A percentile compares a stretch with the other conserved stretches of the same genome.
Conservation (phyloP, 768 basidiomycete species). For the button mushroom (Agaricus bisporus) region DNA sequence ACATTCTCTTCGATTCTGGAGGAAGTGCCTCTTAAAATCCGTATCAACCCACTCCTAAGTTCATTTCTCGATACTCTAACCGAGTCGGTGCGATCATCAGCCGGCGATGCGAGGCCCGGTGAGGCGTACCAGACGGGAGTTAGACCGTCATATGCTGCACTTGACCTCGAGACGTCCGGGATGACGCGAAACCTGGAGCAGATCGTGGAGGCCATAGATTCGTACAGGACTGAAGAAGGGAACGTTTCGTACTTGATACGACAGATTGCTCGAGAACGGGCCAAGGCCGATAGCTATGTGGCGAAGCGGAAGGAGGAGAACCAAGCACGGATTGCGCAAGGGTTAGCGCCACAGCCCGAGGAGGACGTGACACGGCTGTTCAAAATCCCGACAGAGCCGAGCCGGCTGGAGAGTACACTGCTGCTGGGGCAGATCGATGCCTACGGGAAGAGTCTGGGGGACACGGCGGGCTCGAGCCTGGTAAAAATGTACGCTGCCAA, state of each 20-base stretch:
- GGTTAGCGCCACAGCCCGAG: conserved; percentile 80
- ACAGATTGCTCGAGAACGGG: conserved; percentile 83
- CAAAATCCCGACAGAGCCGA: conserved; percentile 86
- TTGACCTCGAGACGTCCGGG: conserved; percentile 66
- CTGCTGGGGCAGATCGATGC: conserved; percentile 85
- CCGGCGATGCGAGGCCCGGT: conserved; percentile 33
- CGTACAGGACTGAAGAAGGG: conserved; percentile 85
- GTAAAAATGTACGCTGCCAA: conserved; percentile 82
- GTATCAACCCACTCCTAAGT: conserved; percentile 72
- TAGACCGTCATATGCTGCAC: conserved; percentile 56
- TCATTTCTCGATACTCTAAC: conserved; percentile 70
- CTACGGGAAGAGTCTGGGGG: conserved; percentile 71
- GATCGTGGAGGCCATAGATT: conserved; percentile 80
- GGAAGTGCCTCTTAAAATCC: conserved; percentile 80
- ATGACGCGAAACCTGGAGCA: conserved; percentile 76
- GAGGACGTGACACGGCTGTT: conserved; percentile 81
- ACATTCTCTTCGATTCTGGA: conserved; percentile 84
- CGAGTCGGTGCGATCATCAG: conserved; percentile 34
- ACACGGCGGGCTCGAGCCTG: conserved; percentile 54
- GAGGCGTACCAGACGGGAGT: conserved; percentile 34
- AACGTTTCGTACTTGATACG: conserved; percentile 85
- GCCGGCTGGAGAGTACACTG: conserved; percentile 80
- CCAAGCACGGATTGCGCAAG: conserved; percentile 68
- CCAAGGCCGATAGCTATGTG: conserved; percentile 71
- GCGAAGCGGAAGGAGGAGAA: conserved; percentile 91